Percentiles rank a stretch among this genome's conserved stretches.
Conservation (phyloP, 2,329 filamentous ascomycete species). For the Botrytis cinerea region DNA sequence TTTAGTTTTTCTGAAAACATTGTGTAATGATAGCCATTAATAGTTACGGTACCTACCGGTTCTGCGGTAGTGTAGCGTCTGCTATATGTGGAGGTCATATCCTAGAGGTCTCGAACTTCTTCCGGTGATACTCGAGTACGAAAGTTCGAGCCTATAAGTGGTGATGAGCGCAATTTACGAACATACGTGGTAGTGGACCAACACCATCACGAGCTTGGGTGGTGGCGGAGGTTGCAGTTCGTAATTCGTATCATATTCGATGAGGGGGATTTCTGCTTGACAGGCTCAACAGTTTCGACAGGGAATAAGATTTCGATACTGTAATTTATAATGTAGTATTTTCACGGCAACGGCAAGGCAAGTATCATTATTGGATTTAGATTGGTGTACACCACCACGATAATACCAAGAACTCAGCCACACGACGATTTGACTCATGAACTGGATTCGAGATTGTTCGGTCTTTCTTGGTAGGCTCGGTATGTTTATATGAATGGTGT, state of each 20-base stretch:
- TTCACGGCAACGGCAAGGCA: constrained; percentile 10
- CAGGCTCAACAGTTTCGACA: background rate
- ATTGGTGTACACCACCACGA: constrained; percentile 2
- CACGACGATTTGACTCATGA: background rate
- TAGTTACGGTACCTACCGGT: background rate
- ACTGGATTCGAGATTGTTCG: background rate
- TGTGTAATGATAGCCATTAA: background rate
- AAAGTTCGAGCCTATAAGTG: background rate
- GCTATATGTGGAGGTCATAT: background rate
- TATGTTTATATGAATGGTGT: constrained; percentile 2
- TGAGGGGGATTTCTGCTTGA: background rate
- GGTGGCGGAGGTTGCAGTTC: constrained; percentile 5
- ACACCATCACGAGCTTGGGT: constrained; percentile 1
- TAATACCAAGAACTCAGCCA: constrained; percentile 18
- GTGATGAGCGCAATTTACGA: constrained; percentile 6
- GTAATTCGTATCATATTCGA: background rate
- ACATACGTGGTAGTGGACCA: constrained; percentile 10
- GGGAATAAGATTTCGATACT: background rate
- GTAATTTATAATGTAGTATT: background rate
- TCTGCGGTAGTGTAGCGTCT: background rate
- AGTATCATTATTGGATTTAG: constrained; percentile 1
- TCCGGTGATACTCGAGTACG: constrained; percentile 10
- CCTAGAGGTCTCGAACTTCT: constrained; percentile 6
- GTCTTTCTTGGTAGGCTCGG: background rate
- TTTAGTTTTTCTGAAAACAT: background rate